Base-by-base conservation (phyloP, 305 asterid genomes). In the Rubia occidens region DNA sequence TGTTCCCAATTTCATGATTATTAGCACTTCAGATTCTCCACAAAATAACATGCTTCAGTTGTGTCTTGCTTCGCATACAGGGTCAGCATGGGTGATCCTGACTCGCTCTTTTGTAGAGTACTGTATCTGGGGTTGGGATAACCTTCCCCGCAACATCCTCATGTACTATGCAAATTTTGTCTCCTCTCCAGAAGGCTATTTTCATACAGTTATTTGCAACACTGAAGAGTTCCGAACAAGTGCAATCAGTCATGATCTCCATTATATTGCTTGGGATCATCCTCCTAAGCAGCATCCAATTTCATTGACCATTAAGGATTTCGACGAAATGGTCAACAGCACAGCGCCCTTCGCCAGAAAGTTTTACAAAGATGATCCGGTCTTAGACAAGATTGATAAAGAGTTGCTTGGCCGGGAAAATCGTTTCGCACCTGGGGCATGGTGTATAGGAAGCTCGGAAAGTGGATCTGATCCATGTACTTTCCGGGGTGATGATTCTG, bases 211-310 rank as follows among this genome's bases (percentile, higher is more conserved):
- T 43, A 87, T 93, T 44, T 93, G 98, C 89, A 93, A 90, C 82
- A 82, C 88, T 1, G 79, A 80, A 35, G 90, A 86, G 76, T 93
- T 93, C 20, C 86, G 76, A 32, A 73, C 73, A 74, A 88, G 96
- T 11, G 94, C 97, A n/a, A 64, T 93, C 76, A 82, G 89, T 58
- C 98, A 93, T 14, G 98, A 93, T 70, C 91, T 93, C 64, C 98
- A 93, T 75, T 93, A 90, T 83, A 93, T 93, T 44, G 95, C 96
- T 10, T 93, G 98, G 98, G 98, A 93, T 80, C 71, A 74, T 45
- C 98, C 98, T 62, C 98, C 98, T 9, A 93, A 90, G 86, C 98
- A 93, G 82, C 98, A 93, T 71, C 98, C 98, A 15, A 74, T 86
- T 61, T 78, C 78, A 32, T 45, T 93, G 44, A 80, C 97, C 0